Evolutionary conservation across 495 filamentous ascomycete genomes (phyloP), one percentile per base, ranked within the genome.

Genomic region (Penicillium macrosclerotiorum): DNA sequence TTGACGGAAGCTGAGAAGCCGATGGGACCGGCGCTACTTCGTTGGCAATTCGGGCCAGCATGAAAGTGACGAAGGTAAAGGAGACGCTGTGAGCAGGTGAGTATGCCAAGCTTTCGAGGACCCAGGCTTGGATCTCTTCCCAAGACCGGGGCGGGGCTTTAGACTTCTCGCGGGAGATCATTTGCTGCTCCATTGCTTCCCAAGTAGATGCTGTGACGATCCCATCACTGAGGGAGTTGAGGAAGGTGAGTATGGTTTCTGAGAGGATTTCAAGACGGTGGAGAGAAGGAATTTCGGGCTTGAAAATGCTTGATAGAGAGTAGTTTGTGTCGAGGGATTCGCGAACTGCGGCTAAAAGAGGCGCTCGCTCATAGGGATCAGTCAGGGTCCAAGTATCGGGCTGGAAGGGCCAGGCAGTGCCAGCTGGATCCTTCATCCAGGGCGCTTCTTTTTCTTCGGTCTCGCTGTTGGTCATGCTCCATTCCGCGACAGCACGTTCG

Each of bases 1-100:
- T n/a, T 7, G 33, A 3, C 14, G 13, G 32, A 13, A 44, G 17
- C 17, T 35, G 19, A 6, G 51, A 14, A 8, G 41, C 46, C 4
- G 63, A 58, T 16, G 65, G 59, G 4, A 63, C 56, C 3, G 68
- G 65, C 5, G 70, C 65, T 19, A 76, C 54, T 57, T 78, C 74
- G 38, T 71, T 74, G 43, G 67, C 68, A 33, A 78, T 71, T 22
- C 64, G 69, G 9, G 66, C 65, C 5, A 96, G 76, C 77, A 91
- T 89, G 32, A 86, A 82, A 3, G 82, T 90, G 25, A 96, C 64
- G 47, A 95, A 90, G 7, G 91, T 84, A 59, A 95, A 93, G 0
- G 85, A 88, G 47, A 91, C 86, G 57, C 86, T 90, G 59, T 92
- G 85, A 23, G 82, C 80, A 1, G 90, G 89, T 0, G 79, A 77